Conservation (phyloP, 2,329 filamentous ascomycete species). For the Hypoxylon sp. region DNA sequence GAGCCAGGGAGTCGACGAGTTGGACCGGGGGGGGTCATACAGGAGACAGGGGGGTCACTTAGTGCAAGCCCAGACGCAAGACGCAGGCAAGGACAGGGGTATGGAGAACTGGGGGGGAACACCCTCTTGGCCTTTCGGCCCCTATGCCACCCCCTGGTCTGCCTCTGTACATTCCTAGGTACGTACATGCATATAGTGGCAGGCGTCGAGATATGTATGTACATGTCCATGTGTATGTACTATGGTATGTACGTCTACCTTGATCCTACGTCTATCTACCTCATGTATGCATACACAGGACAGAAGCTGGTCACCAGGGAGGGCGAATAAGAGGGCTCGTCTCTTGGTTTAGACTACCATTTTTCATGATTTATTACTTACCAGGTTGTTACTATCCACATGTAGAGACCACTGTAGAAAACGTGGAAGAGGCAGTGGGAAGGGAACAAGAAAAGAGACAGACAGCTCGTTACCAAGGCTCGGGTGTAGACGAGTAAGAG, state of each 20-base stretch:
- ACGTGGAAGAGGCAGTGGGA: no score
- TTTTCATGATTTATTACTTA: no score
- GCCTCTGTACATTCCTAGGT: no score
- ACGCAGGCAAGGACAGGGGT: constrained; percentile 34
- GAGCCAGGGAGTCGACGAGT: constrained; percentile 17
- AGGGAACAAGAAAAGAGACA: constrained; percentile 6
- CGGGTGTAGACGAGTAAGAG: constrained; percentile 29
- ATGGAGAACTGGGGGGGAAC: constrained; percentile 28
- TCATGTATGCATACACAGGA: no score
- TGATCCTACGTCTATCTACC: no score
- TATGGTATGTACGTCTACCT: no score
- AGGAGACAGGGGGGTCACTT: no score
- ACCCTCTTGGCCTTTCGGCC: constrained; percentile 4
- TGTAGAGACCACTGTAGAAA: no score
- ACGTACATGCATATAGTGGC: no score
- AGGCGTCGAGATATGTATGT: no score
- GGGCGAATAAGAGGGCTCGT: constrained; percentile 15
- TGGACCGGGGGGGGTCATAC: constrained; percentile 30
- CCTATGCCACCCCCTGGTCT: constrained; percentile 17
- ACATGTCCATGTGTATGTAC: no score
- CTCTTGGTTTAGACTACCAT: neutral
- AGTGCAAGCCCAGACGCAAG: constrained; percentile 39
- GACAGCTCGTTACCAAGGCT: constrained; percentile 24
- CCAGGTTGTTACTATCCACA: no score
- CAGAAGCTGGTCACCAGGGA: constrained; percentile 26